Evolutionary conservation across 1,284 basidiomycete species (phyloP), one percentile per base, ranked within the genome.

Genomic region (Irpex sp.): DNA sequence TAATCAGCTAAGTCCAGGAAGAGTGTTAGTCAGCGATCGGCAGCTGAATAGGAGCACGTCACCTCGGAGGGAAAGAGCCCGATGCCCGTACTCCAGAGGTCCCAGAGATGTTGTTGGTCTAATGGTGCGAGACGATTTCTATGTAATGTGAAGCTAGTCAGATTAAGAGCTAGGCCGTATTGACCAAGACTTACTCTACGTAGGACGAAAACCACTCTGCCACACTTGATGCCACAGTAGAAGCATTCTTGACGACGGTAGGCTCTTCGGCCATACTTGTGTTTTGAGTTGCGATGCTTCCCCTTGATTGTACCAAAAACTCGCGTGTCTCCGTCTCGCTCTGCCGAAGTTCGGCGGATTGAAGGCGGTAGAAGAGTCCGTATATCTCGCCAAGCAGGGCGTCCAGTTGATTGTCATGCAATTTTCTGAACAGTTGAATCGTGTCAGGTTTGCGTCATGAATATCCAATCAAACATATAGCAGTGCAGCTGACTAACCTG

Each of bases 41-140:
- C 35, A 47, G 31, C 17, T 37, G 49, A n/a, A 21, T 50, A 50
- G 19, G 49, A 21, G 49, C 49, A 50, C 17, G 4, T 54, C 61
- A 89, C 89, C 76, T 90, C 87, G 5, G 81, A 79, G 3, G 90
- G 87, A 65, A 89, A 88, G 0, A 84, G 81, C 1, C 81, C 78
- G 15, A 76, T 72, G 3, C 87, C 86, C 0, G 86, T 90, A 64
- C 85, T 89, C 89, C 89, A 92, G 11, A 90, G 72, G 62, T 89
- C 85, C 84, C 86, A 89, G 15, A 92, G 74, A 11, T 75, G 70
- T 1, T 75, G 68, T 15, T 82, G 79, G 61, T 88, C 85, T 1
- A 86, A 76, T 5, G 79, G 75, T 7, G 72, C 66, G 31, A 85
- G 61, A 69, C 74, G 63, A 50, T 75, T 70, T 59, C 86, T 89